Evolutionary conservation across 129 eudicot species (phyloP).

Genomic region (Pittosporum tobira): DNA sequence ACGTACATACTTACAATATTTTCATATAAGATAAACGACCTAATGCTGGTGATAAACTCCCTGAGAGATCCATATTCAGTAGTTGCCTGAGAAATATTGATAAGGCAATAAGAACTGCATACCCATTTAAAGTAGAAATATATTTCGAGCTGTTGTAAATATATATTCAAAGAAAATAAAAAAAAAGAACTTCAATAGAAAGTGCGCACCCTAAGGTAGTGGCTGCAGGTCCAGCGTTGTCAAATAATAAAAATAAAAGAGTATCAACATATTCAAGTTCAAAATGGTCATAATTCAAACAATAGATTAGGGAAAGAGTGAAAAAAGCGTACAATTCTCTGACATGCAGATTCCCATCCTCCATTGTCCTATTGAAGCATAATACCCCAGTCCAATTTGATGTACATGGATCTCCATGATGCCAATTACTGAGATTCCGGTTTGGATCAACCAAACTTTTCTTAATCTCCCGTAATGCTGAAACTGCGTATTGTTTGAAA

Average conservation of each 20-base stretch:
- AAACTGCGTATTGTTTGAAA: constrained; percentile 38
- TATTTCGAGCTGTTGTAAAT: too few species aligned
- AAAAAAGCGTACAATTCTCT: constrained; percentile 60
- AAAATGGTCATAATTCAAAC: neutral
- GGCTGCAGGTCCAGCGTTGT: too few species aligned
- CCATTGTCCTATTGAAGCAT: constrained; percentile 49
- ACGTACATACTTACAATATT: constrained; percentile 53
- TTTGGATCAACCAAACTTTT: constrained; percentile 47
- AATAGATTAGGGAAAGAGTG: neutral
- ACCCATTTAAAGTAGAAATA: too few species aligned
- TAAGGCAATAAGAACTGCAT: neutral
- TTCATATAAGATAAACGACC: constrained; percentile 49
- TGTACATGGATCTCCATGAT: constrained; percentile 68
- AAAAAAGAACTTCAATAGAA: too few species aligned
- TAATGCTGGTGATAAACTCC: constrained; percentile 64
- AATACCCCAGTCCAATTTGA: constrained; percentile 82
- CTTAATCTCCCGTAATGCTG: constrained; percentile 58
- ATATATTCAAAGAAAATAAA: neutral
- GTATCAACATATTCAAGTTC: neutral
- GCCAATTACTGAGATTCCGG: constrained; percentile 47
- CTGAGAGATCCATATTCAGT: constrained; percentile 43
- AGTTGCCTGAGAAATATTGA: too few species aligned
- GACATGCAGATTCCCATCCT: constrained; percentile 68
- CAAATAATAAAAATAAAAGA: neutral
- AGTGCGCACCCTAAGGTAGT: too few species aligned